Evolutionary conservation across 495 filamentous ascomycete species (phyloP), one percentile per base, ranked within the genome.

Genomic region (Hypoxylon perforatum): DNA sequence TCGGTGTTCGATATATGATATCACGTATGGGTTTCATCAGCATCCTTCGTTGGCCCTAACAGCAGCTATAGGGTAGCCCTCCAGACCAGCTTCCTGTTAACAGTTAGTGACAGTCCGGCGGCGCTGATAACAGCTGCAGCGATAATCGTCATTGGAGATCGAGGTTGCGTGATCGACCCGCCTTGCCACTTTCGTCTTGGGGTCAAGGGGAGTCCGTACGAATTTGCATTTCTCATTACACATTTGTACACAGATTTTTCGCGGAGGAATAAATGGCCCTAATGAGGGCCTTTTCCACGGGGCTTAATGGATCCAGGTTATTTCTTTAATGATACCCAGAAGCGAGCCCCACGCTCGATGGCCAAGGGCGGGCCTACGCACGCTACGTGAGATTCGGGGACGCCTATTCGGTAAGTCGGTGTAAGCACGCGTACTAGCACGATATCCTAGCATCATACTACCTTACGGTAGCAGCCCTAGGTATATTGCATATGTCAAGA

Each of bases 141-240:
- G 18, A 49, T 47, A 51, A 36, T 60, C 66, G 61, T 49, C 61
- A 69, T 61, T 52, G 21, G 3, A 48, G 55, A 52, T 52, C 7
- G 2, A 42, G 41, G 61, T 69, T 69, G 66, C 61, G 66, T 69
- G 56, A 61, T 63, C 50, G 50, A 50, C 9, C 42, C 14, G 15
- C 17, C 18, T 55, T 57, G 17, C 61, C 56, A 4, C 4, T 52
- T n/a, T 51, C 17, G 56, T 38, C 3, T 57, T 61, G 59, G 56
- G 15, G 11, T 15, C 23, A 17, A 21, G 12, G 48, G 47, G 39
- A n/a, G 9, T 36, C 22, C 55, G 49, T 21, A 4, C 21, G 8
- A 8, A 14, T 14, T n/a, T 25, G 21, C 8, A 41, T 41, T 9
- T 33, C 38, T 38, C 38, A 41, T 41, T 41, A 17, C 38, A 33